phyloP scores from a whole-genome alignment of 2,329 filamentous ascomycete genomes.

The Aschersonia sp. region DNA sequence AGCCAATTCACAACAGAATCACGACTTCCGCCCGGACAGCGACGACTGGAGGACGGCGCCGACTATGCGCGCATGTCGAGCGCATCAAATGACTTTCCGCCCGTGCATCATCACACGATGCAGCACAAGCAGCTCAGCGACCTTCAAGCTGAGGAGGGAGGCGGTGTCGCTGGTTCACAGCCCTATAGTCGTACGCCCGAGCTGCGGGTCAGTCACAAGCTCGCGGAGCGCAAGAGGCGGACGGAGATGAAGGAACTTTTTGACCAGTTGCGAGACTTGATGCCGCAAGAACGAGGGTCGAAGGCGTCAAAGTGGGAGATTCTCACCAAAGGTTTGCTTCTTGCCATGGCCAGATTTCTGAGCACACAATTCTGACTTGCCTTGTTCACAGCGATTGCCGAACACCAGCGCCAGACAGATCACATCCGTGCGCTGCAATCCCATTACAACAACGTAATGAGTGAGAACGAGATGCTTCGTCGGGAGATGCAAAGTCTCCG shows the following conservation, averaged over 20 bases:
- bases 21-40: slow-evolving; percentile 54
- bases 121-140: slow-evolving; percentile 60
- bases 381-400: slow-evolving; percentile 35
- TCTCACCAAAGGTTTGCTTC: slow-evolving; percentile 54
- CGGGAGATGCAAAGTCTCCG: slow-evolving; percentile 32
- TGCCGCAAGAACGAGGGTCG: slow-evolving; percentile 67
- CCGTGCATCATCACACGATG: slow-evolving; percentile 58
- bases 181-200: slow-evolving; percentile 76
- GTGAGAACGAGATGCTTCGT: slow-evolving; percentile 33
- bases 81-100: slow-evolving; percentile 38
- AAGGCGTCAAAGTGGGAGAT: slow-evolving; percentile 90
- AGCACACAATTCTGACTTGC: neutral
- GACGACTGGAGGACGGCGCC: slow-evolving; percentile 51
- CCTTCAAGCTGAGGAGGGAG: slow-evolving; percentile 43
- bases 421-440: slow-evolving; percentile 29
- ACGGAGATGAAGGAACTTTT: slow-evolving; percentile 85
- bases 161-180: slow-evolving; percentile 40
- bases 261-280: slow-evolving; percentile 61
- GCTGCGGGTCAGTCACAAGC: slow-evolving; percentile 68
- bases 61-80: slow-evolving; percentile 33
- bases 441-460: slow-evolving; percentile 25
- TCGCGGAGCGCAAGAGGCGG: slow-evolving; percentile 68
- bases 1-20: slow-evolving; percentile 68
- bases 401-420: slow-evolving; percentile 41
- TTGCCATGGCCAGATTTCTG: neutral